A percentile compares a stretch with the other conserved stretches of the same genome.
Conservation (phyloP, 257 asterid genomes). For the Solanum piurae region DNA sequence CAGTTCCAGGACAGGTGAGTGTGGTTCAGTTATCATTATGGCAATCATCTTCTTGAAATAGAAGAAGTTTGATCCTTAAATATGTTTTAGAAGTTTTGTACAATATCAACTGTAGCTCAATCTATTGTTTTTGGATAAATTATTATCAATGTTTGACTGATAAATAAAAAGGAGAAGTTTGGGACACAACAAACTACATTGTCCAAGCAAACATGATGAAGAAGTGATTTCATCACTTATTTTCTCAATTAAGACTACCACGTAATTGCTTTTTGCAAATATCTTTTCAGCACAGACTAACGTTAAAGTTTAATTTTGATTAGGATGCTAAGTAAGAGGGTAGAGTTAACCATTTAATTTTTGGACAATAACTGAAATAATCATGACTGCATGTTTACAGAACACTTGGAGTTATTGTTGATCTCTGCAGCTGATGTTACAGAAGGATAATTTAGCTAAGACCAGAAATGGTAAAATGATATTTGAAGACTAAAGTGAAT, state of each 20-base stretch:
- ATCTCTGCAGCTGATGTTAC: not conserved
- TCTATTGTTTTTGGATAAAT: not conserved
- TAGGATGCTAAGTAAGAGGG: not conserved
- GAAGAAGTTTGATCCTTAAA: not conserved
- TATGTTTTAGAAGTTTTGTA: not conserved
- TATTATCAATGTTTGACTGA: not conserved
- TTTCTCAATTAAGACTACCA: not conserved
- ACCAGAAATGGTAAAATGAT: not conserved
- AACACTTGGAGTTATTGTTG: not conserved
- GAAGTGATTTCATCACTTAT: not conserved
- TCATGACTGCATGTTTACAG: not conserved
- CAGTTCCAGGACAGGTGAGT: conserved; percentile 95
- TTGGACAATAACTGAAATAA: not conserved
- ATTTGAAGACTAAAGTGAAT: not conserved
- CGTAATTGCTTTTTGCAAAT: not conserved
- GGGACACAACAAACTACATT: not conserved
- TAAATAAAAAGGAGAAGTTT: not conserved
- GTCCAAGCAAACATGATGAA: not conserved
- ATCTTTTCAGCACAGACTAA: not conserved
- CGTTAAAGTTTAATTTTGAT: not conserved
- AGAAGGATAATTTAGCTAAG: not conserved
- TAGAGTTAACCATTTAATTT: not conserved
- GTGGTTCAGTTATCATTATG: not conserved
- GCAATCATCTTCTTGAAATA: not conserved
- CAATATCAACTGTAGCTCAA: not conserved